These are phyloP conservation scores for Coemansia sp. DNA, from an alignment of 192 early-diverging fungal species.

Conservation along the genomic window DNA sequence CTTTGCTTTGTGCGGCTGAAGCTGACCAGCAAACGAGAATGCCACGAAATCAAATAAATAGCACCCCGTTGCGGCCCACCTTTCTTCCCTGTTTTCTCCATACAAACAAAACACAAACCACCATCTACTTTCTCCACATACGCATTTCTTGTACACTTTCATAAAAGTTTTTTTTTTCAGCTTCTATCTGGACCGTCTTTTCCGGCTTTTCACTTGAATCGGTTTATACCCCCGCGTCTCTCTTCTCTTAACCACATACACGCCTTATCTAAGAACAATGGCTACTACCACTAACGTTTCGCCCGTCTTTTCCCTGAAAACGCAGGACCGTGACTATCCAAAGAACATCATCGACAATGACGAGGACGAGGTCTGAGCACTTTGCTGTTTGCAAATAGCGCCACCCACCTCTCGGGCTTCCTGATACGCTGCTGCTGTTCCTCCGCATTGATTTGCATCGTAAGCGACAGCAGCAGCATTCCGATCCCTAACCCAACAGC, in stretches of 20 bases:
- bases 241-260: background rate
- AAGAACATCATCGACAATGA: slow-evolving; percentile 18
- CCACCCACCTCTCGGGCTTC: background rate
- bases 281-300: background rate
- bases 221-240: background rate
- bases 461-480: background rate
- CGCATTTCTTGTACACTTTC: slow-evolving; percentile 3
- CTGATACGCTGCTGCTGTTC: background rate
- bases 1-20: background rate
- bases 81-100: background rate
- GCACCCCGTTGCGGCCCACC: background rate
- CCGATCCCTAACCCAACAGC: background rate
- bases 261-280: background rate
- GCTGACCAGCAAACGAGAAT: background rate
- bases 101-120: background rate
- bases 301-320: background rate
- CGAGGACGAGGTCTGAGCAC: background rate
- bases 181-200: background rate
- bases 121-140: background rate
- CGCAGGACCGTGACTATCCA: slow-evolving; percentile 17
- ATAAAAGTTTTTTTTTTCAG: slow-evolving; percentile 2
- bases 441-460: background rate
- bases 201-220: background rate
- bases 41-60: slow-evolving; percentile 22
- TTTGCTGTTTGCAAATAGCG: background rate